A percentile compares a stretch with the other conserved stretches of the same genome.
Conservation (phyloP, 179 eudicot species). For the Silene coronaria region DNA sequence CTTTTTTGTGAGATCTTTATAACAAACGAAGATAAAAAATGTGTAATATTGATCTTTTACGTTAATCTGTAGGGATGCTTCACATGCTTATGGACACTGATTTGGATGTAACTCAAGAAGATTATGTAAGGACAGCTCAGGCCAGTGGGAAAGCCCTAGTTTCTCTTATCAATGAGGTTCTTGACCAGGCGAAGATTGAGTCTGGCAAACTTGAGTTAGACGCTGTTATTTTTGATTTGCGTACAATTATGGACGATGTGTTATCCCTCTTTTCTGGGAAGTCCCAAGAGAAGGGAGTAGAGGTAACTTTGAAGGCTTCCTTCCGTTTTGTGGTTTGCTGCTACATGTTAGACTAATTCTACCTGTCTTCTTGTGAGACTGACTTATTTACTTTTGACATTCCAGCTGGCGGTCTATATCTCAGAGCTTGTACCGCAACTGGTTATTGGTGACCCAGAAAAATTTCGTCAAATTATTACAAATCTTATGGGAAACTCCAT, state of each 20-base stretch:
- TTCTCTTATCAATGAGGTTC: constrained; percentile 72
- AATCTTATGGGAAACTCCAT: constrained; percentile 82
- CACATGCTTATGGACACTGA: constrained; percentile 82
- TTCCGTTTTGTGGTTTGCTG: background rate
- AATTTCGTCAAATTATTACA: constrained; percentile 79
- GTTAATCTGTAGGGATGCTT: constrained; percentile 59
- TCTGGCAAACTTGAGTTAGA: constrained; percentile 82
- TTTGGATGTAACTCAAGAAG: constrained; percentile 73
- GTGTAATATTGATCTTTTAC: background rate
- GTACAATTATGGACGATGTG: constrained; percentile 66
- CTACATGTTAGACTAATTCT: background rate
- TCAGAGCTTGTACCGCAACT: constrained; percentile 59
- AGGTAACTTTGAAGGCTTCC: constrained; percentile 40
- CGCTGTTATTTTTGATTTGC: constrained; percentile 59
- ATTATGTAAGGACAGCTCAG: constrained; percentile 81
- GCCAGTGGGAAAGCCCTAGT: constrained; percentile 84
- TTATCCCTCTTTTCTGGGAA: constrained; percentile 76
- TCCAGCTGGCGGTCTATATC: constrained; percentile 63
- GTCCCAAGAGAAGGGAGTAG: constrained; percentile 81
- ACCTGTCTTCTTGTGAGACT: constrained; percentile 2
- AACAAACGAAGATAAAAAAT: background rate
- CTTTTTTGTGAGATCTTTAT: background rate
- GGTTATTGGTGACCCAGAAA: constrained; percentile 74
- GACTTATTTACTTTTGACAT: constrained; percentile 10
- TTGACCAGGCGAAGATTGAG: constrained; percentile 88